phyloP scores from a whole-genome alignment of 2,329 filamentous ascomycete species.

The Aspergillus uvarum region DNA sequence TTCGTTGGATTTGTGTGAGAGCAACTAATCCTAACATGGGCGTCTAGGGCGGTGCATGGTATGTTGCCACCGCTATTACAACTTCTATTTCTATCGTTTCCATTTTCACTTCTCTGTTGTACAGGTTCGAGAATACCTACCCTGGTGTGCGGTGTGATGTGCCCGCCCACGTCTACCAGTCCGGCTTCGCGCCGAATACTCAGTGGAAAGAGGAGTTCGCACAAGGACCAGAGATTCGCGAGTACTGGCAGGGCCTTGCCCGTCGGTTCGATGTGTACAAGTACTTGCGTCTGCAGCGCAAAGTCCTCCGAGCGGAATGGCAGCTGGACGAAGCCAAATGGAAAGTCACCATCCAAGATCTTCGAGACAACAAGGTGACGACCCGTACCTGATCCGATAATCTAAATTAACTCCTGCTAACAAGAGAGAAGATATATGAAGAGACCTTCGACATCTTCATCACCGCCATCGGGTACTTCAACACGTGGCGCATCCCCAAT shows the following conservation, averaged over 20 bases:
- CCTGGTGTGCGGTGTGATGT: conserved; percentile 69
- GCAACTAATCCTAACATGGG: too few relatives aligned
- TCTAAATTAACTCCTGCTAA: background rate
- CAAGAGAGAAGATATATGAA: conserved; percentile 23
- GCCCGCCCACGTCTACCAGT: conserved; percentile 69
- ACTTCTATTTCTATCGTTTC: too few relatives aligned
- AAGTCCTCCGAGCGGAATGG: conserved; percentile 60
- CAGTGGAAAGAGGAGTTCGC: conserved; percentile 70
- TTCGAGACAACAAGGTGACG: conserved; percentile 25
- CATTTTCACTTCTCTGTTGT: background rate
- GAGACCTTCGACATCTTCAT: conserved; percentile 62
- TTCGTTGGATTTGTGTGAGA: background rate
- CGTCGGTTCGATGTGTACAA: conserved; percentile 65
- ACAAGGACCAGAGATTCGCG: conserved; percentile 63
- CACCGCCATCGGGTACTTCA: conserved; percentile 65
- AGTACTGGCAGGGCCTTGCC: conserved; percentile 65
- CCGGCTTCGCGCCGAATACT: conserved; percentile 65
- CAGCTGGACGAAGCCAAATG: conserved; percentile 54
- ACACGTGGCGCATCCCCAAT: conserved; percentile 62
- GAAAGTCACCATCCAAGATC: conserved; percentile 49
- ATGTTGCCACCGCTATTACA: background rate
- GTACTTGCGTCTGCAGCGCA: conserved; percentile 55
- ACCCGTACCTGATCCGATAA: conserved; percentile 10
- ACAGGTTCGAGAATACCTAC: conserved; percentile 51
- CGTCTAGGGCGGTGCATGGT: background rate